Evolutionary conservation across 495 filamentous ascomycete species (phyloP), one percentile per base, ranked within the genome.

Genomic region (Pyrenopolyporus hunteri): DNA sequence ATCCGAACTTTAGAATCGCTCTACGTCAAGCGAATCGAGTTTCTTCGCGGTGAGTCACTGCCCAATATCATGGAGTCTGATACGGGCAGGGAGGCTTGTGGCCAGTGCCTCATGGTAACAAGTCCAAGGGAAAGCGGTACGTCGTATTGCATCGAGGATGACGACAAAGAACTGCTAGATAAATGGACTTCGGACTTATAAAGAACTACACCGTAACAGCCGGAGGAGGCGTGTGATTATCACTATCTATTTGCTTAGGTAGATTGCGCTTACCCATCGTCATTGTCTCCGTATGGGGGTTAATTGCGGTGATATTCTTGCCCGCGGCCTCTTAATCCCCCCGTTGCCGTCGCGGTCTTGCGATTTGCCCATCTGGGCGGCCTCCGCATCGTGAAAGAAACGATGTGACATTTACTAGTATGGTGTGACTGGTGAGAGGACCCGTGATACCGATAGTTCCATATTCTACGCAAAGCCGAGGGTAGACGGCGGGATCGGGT

Each of bases 11-110:
- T n/a, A n/a, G n/a, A n/a, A n/a, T n/a, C n/a, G n/a, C n/a, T 50
- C 11, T 36, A 50, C 23, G 40, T 64, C 28, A 22, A 44, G 22
- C 43, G 55, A 64, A 65, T 59, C 25, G 35, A 50, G 32, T 25
- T n/a, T 36, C 25, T 17, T n/a, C 23, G 55, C 43, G 56, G 62
- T 65, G 62, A 65, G 62, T 65, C 62, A 65, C 56, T 36, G 54
- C 33, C 47, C 39, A 51, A 23, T 42, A 47, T 44, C 33, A 54
- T 59, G 55, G 55, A 55, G 55, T 49, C 50, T 26, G 55, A 43
- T 43, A 48, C 31, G 40, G 37, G 26, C 25, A 59, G 39, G 50
- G 50, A 53, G 42, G 47, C 33, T 29, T 25, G 8, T 17, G 31
- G 35, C 53, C 57, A 51, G 52, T 31, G 43, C 46, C 17, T 45